phyloP scores from a whole-genome alignment of 768 basidiomycete species.

The Termitomyces sp. region DNA sequence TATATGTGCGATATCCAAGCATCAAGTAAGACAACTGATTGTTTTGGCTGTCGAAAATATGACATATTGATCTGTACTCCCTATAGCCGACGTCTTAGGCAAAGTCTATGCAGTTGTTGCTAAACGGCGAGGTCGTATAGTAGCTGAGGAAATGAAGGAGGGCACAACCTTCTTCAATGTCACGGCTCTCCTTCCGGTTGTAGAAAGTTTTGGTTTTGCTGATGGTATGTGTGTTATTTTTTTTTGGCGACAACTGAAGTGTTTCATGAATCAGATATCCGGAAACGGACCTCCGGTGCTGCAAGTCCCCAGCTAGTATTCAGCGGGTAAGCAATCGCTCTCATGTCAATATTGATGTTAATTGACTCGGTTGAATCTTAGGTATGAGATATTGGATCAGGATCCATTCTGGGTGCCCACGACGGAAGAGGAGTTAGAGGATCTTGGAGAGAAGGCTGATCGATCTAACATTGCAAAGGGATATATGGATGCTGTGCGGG shows the following conservation, averaged over 20 bases:
- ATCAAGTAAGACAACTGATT: slow-evolving; percentile 63
- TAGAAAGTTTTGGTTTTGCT: slow-evolving; percentile 97
- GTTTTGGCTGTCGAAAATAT: slow-evolving; percentile 3
- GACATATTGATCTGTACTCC: slow-evolving; percentile 9
- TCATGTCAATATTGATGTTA: not conserved
- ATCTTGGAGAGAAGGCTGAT: slow-evolving; percentile 95
- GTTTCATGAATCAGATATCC: slow-evolving; percentile 64
- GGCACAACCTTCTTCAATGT: slow-evolving; percentile 95
- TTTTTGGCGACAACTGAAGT: slow-evolving; percentile 11
- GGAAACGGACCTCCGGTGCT: slow-evolving; percentile 94
- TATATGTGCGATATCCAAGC: slow-evolving; percentile 99
- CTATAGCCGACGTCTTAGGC: slow-evolving; percentile 91
- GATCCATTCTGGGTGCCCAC: slow-evolving; percentile 99
- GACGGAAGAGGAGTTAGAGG: slow-evolving; percentile 95
- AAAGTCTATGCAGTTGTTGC: slow-evolving; percentile 97
- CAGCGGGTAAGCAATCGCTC: slow-evolving; percentile 62
- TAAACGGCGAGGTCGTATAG: slow-evolving; percentile 84
- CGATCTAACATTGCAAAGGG: slow-evolving; percentile 88
- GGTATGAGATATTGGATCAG: slow-evolving; percentile 90
- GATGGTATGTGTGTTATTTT: slow-evolving; percentile 59
- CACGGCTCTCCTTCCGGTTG: slow-evolving; percentile 86
- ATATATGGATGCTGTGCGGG: slow-evolving; percentile 90
- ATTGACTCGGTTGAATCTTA: slow-evolving; percentile 29
- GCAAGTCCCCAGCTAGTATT: slow-evolving; percentile 98
- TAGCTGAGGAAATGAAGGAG: slow-evolving; percentile 99